Conservation (phyloP, 2,329 filamentous ascomycete genomes). For the Stylonectria norvegica region DNA sequence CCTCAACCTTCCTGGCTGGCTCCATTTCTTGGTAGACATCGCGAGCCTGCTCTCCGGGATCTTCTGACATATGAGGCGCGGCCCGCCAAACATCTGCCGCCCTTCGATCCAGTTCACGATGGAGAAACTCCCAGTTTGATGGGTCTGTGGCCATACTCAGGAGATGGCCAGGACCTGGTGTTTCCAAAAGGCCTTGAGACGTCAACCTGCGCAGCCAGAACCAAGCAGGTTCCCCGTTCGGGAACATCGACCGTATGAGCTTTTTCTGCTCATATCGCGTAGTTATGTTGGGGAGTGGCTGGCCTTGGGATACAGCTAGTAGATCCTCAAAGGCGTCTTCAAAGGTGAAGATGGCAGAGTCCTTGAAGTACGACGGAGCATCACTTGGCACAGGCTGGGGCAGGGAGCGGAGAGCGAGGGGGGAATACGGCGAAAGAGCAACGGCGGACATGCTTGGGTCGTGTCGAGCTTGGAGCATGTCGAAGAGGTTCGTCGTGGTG, state of each 20-base stretch:
- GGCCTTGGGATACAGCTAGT: constrained; percentile 44
- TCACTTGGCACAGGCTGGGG: constrained; percentile 47
- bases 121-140: constrained; percentile 30
- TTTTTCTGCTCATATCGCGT: constrained; percentile 34
- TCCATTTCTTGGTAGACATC: constrained; percentile 14
- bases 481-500: constrained; percentile 14
- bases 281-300: constrained; percentile 39
- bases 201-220: constrained; percentile 42
- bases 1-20: constrained; percentile 10
- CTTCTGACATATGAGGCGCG: constrained; percentile 12
- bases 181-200: constrained; percentile 37
- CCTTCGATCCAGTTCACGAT: constrained; percentile 29
- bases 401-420: constrained; percentile 39
- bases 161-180: constrained; percentile 21
- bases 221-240: constrained; percentile 38
- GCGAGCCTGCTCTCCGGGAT: constrained; percentile 7
- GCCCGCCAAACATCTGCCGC: constrained; percentile 29
- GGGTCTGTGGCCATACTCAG: constrained; percentile 12
- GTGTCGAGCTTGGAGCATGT: constrained; percentile 15
- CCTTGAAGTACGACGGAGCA: constrained; percentile 35
- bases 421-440: constrained; percentile 28
- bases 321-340: constrained; percentile 58
- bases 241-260: constrained; percentile 38
- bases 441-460: constrained; percentile 22
- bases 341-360: constrained; percentile 46